phyloP scores from a whole-genome alignment of 495 filamentous ascomycete species.

The Niebla homalea region DNA sequence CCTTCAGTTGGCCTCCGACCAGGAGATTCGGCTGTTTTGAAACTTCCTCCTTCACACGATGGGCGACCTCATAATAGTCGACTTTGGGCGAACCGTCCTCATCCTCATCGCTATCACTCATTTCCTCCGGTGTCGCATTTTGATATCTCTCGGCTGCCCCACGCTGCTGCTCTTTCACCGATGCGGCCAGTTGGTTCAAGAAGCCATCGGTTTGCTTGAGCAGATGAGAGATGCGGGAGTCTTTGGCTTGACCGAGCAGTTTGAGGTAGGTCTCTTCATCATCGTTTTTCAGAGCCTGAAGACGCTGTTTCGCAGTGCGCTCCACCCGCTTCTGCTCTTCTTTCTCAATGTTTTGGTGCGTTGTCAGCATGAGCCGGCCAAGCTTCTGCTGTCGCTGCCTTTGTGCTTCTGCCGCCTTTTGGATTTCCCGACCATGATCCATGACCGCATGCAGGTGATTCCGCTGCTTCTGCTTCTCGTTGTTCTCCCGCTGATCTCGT shows the following conservation, averaged over 20 bases:
- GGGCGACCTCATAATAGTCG: conserved; percentile 96
- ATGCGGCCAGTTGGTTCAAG: conserved; percentile 84
- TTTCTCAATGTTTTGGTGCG: conserved; percentile 94
- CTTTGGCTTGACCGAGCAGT: conserved; percentile 92
- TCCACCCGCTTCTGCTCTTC: conserved; percentile 97
- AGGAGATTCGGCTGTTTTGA: conserved; percentile 68
- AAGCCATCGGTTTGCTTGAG: conserved; percentile 94
- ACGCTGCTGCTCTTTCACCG: conserved; percentile 84
- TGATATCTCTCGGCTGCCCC: conserved; percentile 66
- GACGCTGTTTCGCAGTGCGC: conserved; percentile 96
- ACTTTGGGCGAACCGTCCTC: conserved; percentile 57
- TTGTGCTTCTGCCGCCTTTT: conserved; percentile 39
- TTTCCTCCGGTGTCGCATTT: conserved; percentile 42
- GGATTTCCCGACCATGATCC: conserved; percentile 53
- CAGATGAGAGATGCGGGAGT: conserved; percentile 95
- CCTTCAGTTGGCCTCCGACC: conserved; percentile 83
- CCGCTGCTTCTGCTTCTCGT: conserved; percentile 90
- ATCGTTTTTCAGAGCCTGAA: conserved; percentile 94
- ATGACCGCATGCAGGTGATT: conserved; percentile 71
- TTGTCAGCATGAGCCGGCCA: conserved; percentile 69
- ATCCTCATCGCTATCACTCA: conserved; percentile 43
- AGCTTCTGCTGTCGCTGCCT: conserved; percentile 64
- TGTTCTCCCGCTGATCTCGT: conserved; percentile 80
- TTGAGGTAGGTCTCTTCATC: conserved; percentile 98
- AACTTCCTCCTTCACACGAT: conserved; percentile 86